Base-by-base conservation (phyloP, 352 stramenopile genomes). In the Phytophthora pluvialis region DNA sequence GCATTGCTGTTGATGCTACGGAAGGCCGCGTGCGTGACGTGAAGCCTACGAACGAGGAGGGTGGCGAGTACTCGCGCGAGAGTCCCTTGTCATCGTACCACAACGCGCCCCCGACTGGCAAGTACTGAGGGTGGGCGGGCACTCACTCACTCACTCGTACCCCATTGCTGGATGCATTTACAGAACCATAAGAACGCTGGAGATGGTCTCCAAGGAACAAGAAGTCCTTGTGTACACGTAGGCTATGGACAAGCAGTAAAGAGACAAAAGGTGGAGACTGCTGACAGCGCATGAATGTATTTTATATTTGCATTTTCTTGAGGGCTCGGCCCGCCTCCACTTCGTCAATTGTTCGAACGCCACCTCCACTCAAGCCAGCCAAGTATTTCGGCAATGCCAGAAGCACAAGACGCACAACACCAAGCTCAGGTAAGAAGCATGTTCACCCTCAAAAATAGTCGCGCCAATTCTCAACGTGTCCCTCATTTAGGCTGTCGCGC, bases 21-120 rank as follows among this genome's bases (percentile, higher is more conserved):
- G 65, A 83, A 69, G 69, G 58, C n/a, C 72, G 67, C 11, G 60
- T 78, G 43, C 71, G 72, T 46, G 53, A 80, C 15, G 60, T 73
- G 1, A 81, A 78, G 55, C 49, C 60, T 0, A 81, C 73, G 32
- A 81, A 73, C 47, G 72, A 80, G 38, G 70, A 80, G 36, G 72
- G 72, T 18, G 67, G 54, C 25, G 57, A 73, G 58, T 78, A 77
- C 47, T 69, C 60, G 9, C 54, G 66, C 18, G 66, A 76, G 35
- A 81, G 70, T 45, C 73, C 73, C 1, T 64, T 47, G 48, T 62
- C 73, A 26, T 76, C 57, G 31, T 81, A 81, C 51, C 51, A 65
- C 46, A 54, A 57, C 6, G 62, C 45, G 25, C 61, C 70, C 8
- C 16, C 38, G 15, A 58, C 29, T 38, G 28, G 26, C 31, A 73